A percentile compares a stretch with the other conserved stretches of the same genome.
Conservation (phyloP, 192 early-diverging fungal species). For the Glomus cerebriforme region DNA sequence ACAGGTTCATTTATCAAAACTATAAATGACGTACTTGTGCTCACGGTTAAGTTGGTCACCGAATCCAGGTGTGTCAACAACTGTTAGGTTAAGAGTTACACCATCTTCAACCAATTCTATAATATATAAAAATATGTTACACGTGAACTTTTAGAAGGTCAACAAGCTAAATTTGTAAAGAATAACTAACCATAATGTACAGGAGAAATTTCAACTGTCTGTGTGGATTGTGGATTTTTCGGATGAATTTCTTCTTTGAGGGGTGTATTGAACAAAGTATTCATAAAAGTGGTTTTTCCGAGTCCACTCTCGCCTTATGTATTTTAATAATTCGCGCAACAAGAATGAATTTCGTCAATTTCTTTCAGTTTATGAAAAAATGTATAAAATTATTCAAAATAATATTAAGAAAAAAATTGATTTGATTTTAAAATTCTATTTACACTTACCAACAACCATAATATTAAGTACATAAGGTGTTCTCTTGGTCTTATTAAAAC, state of each 20-base stretch:
- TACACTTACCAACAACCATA: constrained; percentile 85
- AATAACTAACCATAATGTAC: constrained; percentile 68
- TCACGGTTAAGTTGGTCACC: constrained; percentile 85
- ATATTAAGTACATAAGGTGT: constrained; percentile 87
- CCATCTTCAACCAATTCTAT: constrained; percentile 89
- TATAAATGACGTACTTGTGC: constrained; percentile 61
- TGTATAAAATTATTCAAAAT: constrained; percentile 4
- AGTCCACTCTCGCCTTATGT: constrained; percentile 87
- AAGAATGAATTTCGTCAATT: constrained; percentile 8
- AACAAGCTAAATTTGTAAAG: neutral
- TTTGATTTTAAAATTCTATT: neutral
- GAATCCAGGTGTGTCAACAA: constrained; percentile 90
- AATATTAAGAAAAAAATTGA: neutral
- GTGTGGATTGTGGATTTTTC: constrained; percentile 57
- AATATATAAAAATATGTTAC: constrained; percentile 32
- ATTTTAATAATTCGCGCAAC: neutral
- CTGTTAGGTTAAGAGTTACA: constrained; percentile 85
- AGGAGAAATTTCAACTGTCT: constrained; percentile 88
- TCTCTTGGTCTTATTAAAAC: constrained; percentile 65
- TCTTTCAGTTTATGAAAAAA: neutral
- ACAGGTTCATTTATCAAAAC: neutral
- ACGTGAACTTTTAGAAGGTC: neutral
- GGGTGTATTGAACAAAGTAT: constrained; percentile 96
- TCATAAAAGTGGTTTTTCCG: constrained; percentile 99
- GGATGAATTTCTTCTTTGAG: constrained; percentile 76